These are phyloP conservation scores for Detonula confervacea DNA, from an alignment of 352 stramenopile genomes.

Conservation along the genomic window DNA sequence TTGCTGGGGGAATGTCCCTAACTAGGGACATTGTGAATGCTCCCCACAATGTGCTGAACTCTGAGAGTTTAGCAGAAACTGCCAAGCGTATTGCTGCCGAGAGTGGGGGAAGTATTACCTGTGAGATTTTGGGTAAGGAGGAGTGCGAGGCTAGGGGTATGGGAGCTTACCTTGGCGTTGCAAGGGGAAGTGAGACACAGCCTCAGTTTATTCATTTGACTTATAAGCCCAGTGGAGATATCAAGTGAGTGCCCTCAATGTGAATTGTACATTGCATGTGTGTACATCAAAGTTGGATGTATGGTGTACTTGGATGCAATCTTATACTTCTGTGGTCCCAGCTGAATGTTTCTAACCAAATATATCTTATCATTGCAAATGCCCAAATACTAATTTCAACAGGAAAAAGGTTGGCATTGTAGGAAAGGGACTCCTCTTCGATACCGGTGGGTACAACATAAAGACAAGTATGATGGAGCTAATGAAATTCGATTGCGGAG, in stretches of 20 bases:
- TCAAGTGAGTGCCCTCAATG: slow-evolving; percentile 60
- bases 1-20: slow-evolving; percentile 75
- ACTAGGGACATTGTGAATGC: slow-evolving; percentile 88
- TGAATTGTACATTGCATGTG: no score
- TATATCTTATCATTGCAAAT: no score
- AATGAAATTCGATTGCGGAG: slow-evolving; percentile 92
- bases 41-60: slow-evolving; percentile 88
- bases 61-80: slow-evolving; percentile 79
- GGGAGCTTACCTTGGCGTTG: slow-evolving; percentile 88
- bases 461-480: slow-evolving; percentile 90
- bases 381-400: background rate
- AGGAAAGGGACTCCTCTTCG: slow-evolving; percentile 89
- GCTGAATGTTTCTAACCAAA: no score
- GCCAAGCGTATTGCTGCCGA: slow-evolving; percentile 75
- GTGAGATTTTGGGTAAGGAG: slow-evolving; percentile 78
- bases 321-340: no score
- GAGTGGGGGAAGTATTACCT: slow-evolving; percentile 72
- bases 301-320: no score
- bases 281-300: no score
- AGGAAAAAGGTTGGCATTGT: slow-evolving; percentile 86
- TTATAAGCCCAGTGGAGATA: slow-evolving; percentile 77
- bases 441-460: slow-evolving; percentile 90
- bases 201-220: slow-evolving; percentile 91
- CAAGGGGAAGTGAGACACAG: slow-evolving; percentile 84
- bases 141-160: slow-evolving; percentile 87